These are phyloP conservation scores for Cladosporium sphaerospermum DNA, from an alignment of 2,329 filamentous ascomycete genomes.

Conservation along the genomic window DNA sequence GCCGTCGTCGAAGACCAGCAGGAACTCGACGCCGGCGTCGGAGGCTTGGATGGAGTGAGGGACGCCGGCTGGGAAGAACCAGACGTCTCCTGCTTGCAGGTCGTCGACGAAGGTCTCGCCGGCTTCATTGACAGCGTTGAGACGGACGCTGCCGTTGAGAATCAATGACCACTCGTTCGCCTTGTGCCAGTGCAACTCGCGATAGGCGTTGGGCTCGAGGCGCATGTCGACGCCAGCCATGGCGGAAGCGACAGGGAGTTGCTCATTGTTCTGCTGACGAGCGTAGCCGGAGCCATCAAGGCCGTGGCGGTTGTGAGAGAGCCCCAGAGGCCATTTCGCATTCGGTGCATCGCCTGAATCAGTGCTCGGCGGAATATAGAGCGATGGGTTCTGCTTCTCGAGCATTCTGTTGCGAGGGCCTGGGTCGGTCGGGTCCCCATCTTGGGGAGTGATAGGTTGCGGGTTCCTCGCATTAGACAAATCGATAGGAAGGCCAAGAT, in stretches of 20 bases:
- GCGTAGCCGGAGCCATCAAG: slow-evolving; percentile 36
- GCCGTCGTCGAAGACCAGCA: slow-evolving; percentile 55
- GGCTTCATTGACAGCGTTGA: slow-evolving; percentile 27
- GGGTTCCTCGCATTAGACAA: slow-evolving; percentile 35
- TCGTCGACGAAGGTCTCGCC: slow-evolving; percentile 30
- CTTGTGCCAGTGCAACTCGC: slow-evolving; percentile 31
- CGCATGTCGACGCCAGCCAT: slow-evolving; percentile 42
- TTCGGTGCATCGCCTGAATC: slow-evolving; percentile 35
- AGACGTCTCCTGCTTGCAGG: slow-evolving; percentile 23
- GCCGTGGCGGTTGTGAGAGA: slow-evolving; percentile 37
- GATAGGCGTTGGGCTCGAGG: slow-evolving; percentile 27
- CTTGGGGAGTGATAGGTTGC: slow-evolving; percentile 35
- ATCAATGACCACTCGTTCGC: slow-evolving; percentile 29
- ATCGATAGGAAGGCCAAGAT: slow-evolving; percentile 36
- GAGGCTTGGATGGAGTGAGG: slow-evolving; percentile 34
- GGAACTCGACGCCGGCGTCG: slow-evolving; percentile 51
- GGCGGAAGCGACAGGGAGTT: slow-evolving; percentile 34
- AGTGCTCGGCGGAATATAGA: slow-evolving; percentile 35
- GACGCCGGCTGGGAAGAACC: slow-evolving; percentile 24
- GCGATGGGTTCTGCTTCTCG: slow-evolving; percentile 35
- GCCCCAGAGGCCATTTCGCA: slow-evolving; percentile 38
- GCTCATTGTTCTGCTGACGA: slow-evolving; percentile 34
- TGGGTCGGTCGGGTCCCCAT: slow-evolving; percentile 34
- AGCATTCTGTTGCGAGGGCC: slow-evolving; percentile 30
- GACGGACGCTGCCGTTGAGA: slow-evolving; percentile 26